Evolutionary conservation across 106 monocot genomes (phyloP).

Genomic region (Dendrobium officinale): DNA sequence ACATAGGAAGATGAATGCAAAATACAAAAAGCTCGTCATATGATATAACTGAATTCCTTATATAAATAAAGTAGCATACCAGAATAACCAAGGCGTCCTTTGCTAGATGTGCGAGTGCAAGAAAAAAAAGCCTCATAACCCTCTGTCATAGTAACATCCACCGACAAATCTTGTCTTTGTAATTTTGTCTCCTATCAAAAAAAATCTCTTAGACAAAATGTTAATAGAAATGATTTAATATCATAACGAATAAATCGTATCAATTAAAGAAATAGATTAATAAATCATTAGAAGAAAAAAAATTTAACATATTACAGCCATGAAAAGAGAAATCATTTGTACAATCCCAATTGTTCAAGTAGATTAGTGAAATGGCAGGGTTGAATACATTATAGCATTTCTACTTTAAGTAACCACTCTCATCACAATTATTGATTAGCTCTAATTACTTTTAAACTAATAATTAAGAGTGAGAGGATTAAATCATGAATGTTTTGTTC

Average conservation of each 20-base stretch:
- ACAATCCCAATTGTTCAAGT: neutral
- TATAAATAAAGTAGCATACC: conserved; percentile 27
- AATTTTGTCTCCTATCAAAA: conserved; percentile 69
- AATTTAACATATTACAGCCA: neutral
- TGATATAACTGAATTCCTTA: neutral
- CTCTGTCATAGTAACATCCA: conserved; percentile 70
- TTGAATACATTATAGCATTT: neutral
- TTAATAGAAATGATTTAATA: neutral
- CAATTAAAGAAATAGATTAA: neutral
- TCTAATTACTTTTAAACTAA: neutral
- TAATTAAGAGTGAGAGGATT: neutral
- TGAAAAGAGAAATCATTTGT: neutral
- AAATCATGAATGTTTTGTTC: neutral
- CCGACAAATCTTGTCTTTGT: conserved; percentile 76
- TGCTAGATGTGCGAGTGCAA: conserved; percentile 49
- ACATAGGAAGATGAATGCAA: neutral
- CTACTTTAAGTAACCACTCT: neutral
- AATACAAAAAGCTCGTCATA: neutral
- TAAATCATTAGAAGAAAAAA: neutral
- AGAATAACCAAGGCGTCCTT: conserved; percentile 68
- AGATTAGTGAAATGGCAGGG: neutral
- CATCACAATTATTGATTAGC: neutral
- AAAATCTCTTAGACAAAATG: neutral
- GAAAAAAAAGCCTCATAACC: conserved; percentile 92
- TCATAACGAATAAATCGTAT: neutral